Evolutionary conservation across 2,329 filamentous ascomycete genomes (phyloP).

Genomic region (Thelonectria olida): DNA sequence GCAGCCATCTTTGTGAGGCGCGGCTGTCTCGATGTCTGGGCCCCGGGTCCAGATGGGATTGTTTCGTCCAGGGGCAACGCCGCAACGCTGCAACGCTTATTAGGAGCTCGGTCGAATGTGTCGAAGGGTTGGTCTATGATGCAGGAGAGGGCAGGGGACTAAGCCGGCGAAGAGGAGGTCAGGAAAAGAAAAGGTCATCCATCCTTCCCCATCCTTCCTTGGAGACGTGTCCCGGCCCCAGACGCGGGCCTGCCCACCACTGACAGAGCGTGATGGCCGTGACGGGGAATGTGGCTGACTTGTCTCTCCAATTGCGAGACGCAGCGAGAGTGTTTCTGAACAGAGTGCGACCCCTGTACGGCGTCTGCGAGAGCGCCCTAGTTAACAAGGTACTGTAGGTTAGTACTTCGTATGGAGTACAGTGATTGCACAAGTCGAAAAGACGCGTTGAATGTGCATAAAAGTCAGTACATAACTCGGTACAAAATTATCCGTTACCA

Average conservation of each 20-base stretch:
- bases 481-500: too few relatives aligned
- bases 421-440: neutral
- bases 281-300: neutral
- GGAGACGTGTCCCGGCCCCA: neutral
- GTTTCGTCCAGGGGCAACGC: neutral
- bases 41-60: neutral
- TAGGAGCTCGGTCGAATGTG: conserved; percentile 2
- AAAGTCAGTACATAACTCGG: neutral
- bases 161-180: neutral
- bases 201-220: neutral
- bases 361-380: too few relatives aligned
- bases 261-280: neutral
- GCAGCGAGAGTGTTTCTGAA: too few relatives aligned
- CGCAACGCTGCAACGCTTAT: too few relatives aligned
- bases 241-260: neutral
- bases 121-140: neutral
- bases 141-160: neutral
- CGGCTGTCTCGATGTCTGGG: too few relatives aligned
- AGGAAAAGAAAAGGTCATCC: neutral
- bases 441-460: too few relatives aligned
- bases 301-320: too few relatives aligned
- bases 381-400: too few relatives aligned
- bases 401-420: too few relatives aligned
- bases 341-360: too few relatives aligned
- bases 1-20: neutral